Base-by-base conservation (phyloP, 106 monocot species). In the Posidonia australis region DNA sequence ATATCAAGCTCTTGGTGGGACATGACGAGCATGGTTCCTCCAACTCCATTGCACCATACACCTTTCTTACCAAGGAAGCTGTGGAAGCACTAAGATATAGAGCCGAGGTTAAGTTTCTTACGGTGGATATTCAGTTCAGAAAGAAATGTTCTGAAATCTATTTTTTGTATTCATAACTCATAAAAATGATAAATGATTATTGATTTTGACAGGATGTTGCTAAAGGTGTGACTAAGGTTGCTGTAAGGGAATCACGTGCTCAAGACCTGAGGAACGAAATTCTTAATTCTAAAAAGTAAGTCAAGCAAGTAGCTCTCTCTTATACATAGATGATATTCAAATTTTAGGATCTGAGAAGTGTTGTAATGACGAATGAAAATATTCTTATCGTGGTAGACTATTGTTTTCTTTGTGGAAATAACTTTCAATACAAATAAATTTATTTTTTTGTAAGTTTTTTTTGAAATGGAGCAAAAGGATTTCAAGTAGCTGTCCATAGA, bases 21-120 rank as follows among this genome's bases (percentile, higher is more conserved):
- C 72, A 67, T 14, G 18, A 74, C 29, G 88, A 83, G 20, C 55
- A 60, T 2, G 17, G 16, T 13, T 53, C 52, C n/a, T 67, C 69
- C 7, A 74, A 58, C 29, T 60, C 41, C 43, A 77, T 93, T 71
- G 49, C 61, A 48, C 81, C 83, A 29, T 93, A 89, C 67, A 80
- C 85, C 48, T 74, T 86, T 30, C 86, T 93, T 32, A 80, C 80
- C 22, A 81, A 56, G 67, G 83, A 81, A 73, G 93, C 93, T 36
- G 89, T 93, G 63, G 93, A 93, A 58, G 72, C 78, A 63, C 67
- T 93, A 61, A 65, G 93, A n/a, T 93, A 93, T 55, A 85, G 93
- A 68, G 83, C 83, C 55, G 78, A 93, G 89, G 93, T 93, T 72
- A 73, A 47, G 13, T 55, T 57, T 22, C 14, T 57, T 57, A 14